Base-by-base conservation (phyloP, 106 monocot genomes). In the Dendrobium huoshanense region DNA sequence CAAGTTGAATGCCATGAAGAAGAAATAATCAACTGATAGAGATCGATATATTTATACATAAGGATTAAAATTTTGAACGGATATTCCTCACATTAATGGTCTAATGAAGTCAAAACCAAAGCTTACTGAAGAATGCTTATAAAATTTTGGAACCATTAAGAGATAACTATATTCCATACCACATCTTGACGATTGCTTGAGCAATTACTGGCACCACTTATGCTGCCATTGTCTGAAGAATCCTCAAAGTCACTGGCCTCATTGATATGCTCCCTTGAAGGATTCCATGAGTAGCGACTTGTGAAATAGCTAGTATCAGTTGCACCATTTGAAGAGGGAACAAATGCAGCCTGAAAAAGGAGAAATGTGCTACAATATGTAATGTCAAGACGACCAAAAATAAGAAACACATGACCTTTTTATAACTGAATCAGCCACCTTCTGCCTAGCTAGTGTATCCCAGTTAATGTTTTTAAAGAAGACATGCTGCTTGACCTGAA, bases 401-500 rank as follows among this genome's bases (percentile, higher is more conserved):
- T 7, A 20, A 20, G 25, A 43, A 84, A 41, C 48, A 48, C 55
- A 55, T 80, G 29, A 49, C 55, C 7, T 73, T 65, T 19, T 24
- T 15, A 59, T 16, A 40, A 47, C 47, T 27, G 8, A 75, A 15
- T 13, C 41, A 17, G 51, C 79, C 42, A 99, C 99, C 95, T 99
- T 99, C 80, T 98, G 98, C 77, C 94, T 87, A 19, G 98, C 98
- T 82, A 98, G 89, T 19, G 98, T 92, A 77, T 98, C 92, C 98
- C 98, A 98, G 84, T 88, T 98, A 77, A 98, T 95, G 83, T 98
- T 81, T 88, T 98, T 95, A 67, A 98, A 98, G 80, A 95, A 98
- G 8, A 59, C 78, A 84, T 98, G 98, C 56, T 95, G 91, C 80
- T 98, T 98, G 64, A 98, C 98, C 98, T 98, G 84, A 41, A 83